These are phyloP conservation scores for Warburgia ugandensis DNA, from an alignment of 164 flowering plant genomes.

Conservation along the genomic window DNA sequence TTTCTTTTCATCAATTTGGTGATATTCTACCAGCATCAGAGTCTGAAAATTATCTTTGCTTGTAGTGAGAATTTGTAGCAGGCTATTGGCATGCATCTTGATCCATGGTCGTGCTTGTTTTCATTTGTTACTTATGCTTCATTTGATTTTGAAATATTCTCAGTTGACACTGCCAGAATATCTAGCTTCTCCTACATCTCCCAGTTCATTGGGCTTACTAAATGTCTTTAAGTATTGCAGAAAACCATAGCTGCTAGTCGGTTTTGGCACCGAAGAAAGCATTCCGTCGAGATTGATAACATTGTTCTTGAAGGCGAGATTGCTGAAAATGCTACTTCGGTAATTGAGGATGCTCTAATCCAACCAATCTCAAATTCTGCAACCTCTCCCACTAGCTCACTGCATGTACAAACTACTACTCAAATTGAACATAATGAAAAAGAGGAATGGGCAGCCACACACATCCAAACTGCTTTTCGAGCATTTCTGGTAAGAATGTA, in stretches of 20 bases:
- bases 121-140: no score
- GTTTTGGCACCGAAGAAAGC: constrained; percentile 51
- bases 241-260: constrained; percentile 29
- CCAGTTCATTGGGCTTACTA: no score
- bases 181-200: neutral
- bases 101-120: no score
- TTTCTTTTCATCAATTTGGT: no score
- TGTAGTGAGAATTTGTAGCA: no score
- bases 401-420: constrained; percentile 31
- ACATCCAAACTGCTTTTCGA: constrained; percentile 84
- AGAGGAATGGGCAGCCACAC: constrained; percentile 78
- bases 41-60: no score
- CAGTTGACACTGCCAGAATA: neutral
- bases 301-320: constrained; percentile 33
- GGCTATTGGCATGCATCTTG: no score
- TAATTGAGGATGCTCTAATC: constrained; percentile 25
- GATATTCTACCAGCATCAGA: no score
- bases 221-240: constrained; percentile 27
- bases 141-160: no score
- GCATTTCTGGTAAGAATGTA: constrained; percentile 78
- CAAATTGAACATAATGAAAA: constrained; percentile 27
- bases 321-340: constrained; percentile 18
- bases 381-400: constrained; percentile 31
- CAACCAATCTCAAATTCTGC: constrained; percentile 28
- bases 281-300: constrained; percentile 40